phyloP scores from a whole-genome alignment of 1,284 basidiomycete genomes.

The Naganishia sp. region DNA sequence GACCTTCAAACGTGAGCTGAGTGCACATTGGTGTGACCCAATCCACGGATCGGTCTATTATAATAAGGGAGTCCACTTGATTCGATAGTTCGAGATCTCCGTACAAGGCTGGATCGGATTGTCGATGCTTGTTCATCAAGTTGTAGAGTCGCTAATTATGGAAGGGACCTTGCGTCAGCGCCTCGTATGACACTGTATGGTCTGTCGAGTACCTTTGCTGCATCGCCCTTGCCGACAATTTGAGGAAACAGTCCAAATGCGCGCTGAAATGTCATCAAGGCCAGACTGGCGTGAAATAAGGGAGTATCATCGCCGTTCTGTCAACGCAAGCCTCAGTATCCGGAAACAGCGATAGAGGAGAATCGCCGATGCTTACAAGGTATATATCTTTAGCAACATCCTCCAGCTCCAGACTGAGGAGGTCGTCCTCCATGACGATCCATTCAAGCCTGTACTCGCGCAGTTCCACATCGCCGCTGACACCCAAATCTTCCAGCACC shows the following conservation, averaged over 20 bases:
- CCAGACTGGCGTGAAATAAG: constrained; percentile 84
- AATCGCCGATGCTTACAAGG: constrained; percentile 60
- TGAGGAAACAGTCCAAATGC: constrained; percentile 88
- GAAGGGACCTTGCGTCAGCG: not conserved
- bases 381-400: constrained; percentile 79
- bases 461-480: constrained; percentile 82
- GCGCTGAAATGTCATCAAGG: constrained; percentile 79
- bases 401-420: constrained; percentile 83
- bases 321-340: not conserved
- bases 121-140: constrained; percentile 67
- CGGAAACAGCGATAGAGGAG: not conserved
- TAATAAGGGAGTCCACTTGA: constrained; percentile 79
- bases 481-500: constrained; percentile 85
- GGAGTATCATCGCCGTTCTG: constrained; percentile 93
- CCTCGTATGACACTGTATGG: not conserved
- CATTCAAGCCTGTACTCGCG: constrained; percentile 85
- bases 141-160: constrained; percentile 66
- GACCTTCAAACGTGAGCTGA: constrained; percentile 94
- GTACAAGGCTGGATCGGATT: constrained; percentile 41
- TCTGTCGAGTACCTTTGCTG: constrained; percentile 67
- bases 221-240: constrained; percentile 90
- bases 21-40: constrained; percentile 95
- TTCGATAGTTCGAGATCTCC: constrained; percentile 51
- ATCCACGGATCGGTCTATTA: constrained; percentile 89
- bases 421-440: constrained; percentile 86